Base-by-base conservation (phyloP, 805 yeast genomes). In the Suhomyces prunicola region DNA sequence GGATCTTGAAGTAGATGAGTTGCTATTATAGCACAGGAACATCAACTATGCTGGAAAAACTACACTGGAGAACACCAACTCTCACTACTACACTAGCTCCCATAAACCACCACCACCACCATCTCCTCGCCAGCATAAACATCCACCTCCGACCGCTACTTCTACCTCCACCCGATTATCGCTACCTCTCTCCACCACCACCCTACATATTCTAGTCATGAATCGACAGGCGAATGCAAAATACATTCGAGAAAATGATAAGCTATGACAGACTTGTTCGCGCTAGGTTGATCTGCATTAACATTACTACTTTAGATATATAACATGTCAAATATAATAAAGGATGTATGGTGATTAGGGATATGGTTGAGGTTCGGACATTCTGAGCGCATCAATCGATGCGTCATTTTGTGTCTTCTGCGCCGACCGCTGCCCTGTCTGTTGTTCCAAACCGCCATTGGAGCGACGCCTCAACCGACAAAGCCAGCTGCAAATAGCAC, bases 1-100 rank as follows among this genome's bases (percentile, higher is more conserved):
- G 19, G 74, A 70, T 9, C 50, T 67, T 17, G 26, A 46, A 9
- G 12, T 50, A n/a, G 52, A 50, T 12, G 52, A 50, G 9, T 39
- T 50, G 31, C 7, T 50, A 6, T 15, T 50, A 6, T 50, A 42
- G 27, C 27, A 24, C 44, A n/a, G n/a, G n/a, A n/a, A n/a, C n/a
- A n/a, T n/a, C n/a, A n/a, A n/a, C n/a, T n/a, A n/a, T n/a, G n/a
- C n/a, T n/a, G n/a, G n/a, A n/a, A n/a, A n/a, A n/a, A 19, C n/a
- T 17, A 39, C 23, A 17, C 22, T 13, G 33, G n/a, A 29, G 12
- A 29, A 10, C n/a, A 29, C 33, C 12, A 29, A 29, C 33, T 29
- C n/a, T 29, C 5, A 29, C n/a, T 6, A 29, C 29, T 5, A 26
- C 33, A 10, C n/a, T 9, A 12, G n/a, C 1, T 29, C 13, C 12